These are phyloP conservation scores for Leccinum cinnamomeum DNA, from an alignment of 1,284 basidiomycete species.

Conservation along the genomic window DNA sequence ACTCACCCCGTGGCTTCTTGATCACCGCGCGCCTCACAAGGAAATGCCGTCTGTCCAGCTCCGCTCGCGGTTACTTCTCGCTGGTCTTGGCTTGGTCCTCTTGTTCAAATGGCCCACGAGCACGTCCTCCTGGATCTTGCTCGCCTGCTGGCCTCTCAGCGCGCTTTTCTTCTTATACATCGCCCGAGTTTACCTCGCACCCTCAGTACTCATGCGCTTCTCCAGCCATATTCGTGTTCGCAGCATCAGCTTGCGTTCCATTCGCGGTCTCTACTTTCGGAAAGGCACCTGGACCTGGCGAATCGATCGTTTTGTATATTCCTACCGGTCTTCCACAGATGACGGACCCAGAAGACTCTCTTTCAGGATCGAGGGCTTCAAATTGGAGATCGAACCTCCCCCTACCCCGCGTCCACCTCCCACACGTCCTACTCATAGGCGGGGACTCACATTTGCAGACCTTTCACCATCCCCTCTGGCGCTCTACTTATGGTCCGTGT, in stretches of 20 bases:
- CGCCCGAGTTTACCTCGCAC: slow-evolving; percentile 62
- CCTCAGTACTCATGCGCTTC: slow-evolving; percentile 56
- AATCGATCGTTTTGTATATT: slow-evolving; percentile 40
- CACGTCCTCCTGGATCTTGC: slow-evolving; percentile 31
- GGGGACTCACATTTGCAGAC: too few relatives aligned
- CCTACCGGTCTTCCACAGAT: too few relatives aligned
- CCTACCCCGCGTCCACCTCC: too few relatives aligned
- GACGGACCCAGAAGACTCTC: too few relatives aligned
- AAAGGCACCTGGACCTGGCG: slow-evolving; percentile 52
- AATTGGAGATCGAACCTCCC: too few relatives aligned
- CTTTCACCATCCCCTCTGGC: too few relatives aligned
- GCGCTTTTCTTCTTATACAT: slow-evolving; percentile 55
- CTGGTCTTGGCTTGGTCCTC: slow-evolving; percentile 16
- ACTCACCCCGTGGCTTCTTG: background rate
- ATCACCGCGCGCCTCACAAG: slow-evolving; percentile 4
- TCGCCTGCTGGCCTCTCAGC: slow-evolving; percentile 33
- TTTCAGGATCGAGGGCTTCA: too few relatives aligned
- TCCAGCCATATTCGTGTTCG: slow-evolving; percentile 64
- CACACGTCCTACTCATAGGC: too few relatives aligned
- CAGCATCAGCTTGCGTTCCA: slow-evolving; percentile 71
- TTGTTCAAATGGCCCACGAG: slow-evolving; percentile 28
- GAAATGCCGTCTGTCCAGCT: slow-evolving; percentile 13
- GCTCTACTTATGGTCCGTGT: too few relatives aligned
- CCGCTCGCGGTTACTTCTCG: slow-evolving; percentile 14
- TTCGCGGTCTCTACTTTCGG: slow-evolving; percentile 70